Base-by-base conservation (phyloP, 225 moss, liverwort and hornwort species). In the Straminergon stramineum region DNA sequence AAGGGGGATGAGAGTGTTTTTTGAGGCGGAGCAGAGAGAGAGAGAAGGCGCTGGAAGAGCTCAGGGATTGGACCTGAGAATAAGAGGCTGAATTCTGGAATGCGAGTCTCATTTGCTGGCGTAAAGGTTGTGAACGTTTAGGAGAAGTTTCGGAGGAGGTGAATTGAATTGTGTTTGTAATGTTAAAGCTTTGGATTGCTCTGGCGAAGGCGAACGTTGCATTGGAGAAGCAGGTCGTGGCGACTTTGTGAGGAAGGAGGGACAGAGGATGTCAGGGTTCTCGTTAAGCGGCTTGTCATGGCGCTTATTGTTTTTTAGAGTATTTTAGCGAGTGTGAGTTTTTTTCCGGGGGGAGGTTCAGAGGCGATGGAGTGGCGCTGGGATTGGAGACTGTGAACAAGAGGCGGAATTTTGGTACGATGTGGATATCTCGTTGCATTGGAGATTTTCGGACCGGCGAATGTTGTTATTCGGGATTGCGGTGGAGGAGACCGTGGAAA, bases 351-450 rank as follows among this genome's bases (percentile, higher is more conserved):
- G 41, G 79, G 19, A 90, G 61, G 83, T 73, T 78, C 39, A 74
- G 85, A 79, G 84, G 68, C n/a, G 78, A 88, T 91, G 91, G 86
- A 88, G 65, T 87, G 79, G 86, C 65, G 63, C 70, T 55, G 90
- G 73, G 86, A 87, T 87, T 83, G 83, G 75, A 91, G 55, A 88
- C 52, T 84, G 80, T 86, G 79, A 86, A 39, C 34, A 84, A 78
- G 85, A 79, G 87, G 69, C 67, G 41, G 20, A 70, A 90, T 89
- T 71, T 73, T 28, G 73, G 65, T 52, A 55, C 66, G 85, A 89
- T 85, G 90, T 69, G 85, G 90, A 88, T 31, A 71, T 82, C 84
- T 85, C 85, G 83, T 90, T 89, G 90, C 90, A 86, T 75, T 91
- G 77, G 88, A 87, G 67, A 75, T 82, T 89, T 51, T 79, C 74